Conservation (phyloP, 2,329 filamentous ascomycete species). For the Calonectria leucothoes region DNA sequence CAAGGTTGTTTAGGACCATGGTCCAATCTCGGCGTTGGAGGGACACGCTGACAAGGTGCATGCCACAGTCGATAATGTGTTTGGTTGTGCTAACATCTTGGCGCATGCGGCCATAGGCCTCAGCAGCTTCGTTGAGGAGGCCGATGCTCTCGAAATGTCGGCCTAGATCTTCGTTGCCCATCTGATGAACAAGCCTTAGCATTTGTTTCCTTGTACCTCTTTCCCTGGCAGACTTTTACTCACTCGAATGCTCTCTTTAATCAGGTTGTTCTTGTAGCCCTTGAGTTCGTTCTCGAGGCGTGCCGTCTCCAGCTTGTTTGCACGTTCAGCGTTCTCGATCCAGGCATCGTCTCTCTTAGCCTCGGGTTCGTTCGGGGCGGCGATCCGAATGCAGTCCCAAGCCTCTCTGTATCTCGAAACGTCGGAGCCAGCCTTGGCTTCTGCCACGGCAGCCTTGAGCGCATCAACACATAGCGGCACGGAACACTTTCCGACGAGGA, state of each 20-base stretch:
- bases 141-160: conserved; percentile 85
- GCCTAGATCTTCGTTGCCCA: conserved; percentile 94
- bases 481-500: conserved; percentile 84
- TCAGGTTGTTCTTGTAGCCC: conserved; percentile 94
- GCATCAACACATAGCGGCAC: conserved; percentile 82
- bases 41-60: conserved; percentile 80
- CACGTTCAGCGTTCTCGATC: conserved; percentile 75
- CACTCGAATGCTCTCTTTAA: conserved; percentile 96
- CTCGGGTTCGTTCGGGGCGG: conserved; percentile 75
- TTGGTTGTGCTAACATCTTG: conserved; percentile 87
- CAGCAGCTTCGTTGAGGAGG: conserved; percentile 77
- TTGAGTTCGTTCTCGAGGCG: conserved; percentile 88
- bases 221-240: background rate
- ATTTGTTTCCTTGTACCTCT: conserved; percentile 9
- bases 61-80: conserved; percentile 85
- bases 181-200: conserved; percentile 62
- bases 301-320: conserved; percentile 76
- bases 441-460: conserved; percentile 78
- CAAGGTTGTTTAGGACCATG: conserved; percentile 68
- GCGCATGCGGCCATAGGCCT: conserved; percentile 87
- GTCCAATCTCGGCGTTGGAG: conserved; percentile 84
- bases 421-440: conserved; percentile 83
- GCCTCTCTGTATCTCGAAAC: conserved; percentile 77
- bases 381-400: conserved; percentile 71
- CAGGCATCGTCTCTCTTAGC: conserved; percentile 77